Percentiles rank a stretch among this genome's conserved stretches.
Evolutionary conservation across 176 grass and related monocot genomes (phyloP).

Genomic region (Themeda triandra): DNA sequence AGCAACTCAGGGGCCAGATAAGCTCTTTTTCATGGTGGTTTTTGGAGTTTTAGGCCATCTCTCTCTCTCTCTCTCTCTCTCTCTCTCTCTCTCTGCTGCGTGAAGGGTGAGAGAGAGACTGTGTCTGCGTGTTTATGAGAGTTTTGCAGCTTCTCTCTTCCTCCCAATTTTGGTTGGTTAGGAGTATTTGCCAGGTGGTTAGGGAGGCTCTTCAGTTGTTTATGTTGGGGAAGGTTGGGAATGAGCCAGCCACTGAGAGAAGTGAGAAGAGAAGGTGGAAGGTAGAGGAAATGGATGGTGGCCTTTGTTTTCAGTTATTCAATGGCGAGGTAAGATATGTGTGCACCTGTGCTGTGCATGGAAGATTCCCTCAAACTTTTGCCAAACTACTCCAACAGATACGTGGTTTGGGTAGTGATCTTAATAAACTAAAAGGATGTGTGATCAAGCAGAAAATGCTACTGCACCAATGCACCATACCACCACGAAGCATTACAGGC

Average conservation of each 20-base stretch:
- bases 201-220: conserved; percentile 7
- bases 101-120: not conserved
- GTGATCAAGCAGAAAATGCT: not conserved
- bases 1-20: conserved; percentile 25
- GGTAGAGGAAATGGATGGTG: conserved; percentile 26
- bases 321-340: conserved; percentile 23
- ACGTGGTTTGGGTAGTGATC: not conserved
- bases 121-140: not conserved
- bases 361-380: conserved; percentile 39
- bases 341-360: conserved; percentile 18
- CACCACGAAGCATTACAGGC: not conserved
- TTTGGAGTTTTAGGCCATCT: conserved; percentile 7
- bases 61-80: too few relatives aligned
- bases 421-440: not conserved
- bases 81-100: not conserved
- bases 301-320: conserved; percentile 39
- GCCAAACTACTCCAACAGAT: conserved; percentile 28
- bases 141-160: not conserved
- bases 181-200: conserved; percentile 22
- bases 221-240: conserved; percentile 23
- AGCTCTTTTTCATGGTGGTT: conserved; percentile 37
- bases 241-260: not conserved
- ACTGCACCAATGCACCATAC: too few relatives aligned
- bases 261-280: not conserved
- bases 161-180: not conserved